Evolutionary conservation across 495 filamentous ascomycete species (phyloP), one percentile per base, ranked within the genome.

Genomic region (Cetradonia linearis): DNA sequence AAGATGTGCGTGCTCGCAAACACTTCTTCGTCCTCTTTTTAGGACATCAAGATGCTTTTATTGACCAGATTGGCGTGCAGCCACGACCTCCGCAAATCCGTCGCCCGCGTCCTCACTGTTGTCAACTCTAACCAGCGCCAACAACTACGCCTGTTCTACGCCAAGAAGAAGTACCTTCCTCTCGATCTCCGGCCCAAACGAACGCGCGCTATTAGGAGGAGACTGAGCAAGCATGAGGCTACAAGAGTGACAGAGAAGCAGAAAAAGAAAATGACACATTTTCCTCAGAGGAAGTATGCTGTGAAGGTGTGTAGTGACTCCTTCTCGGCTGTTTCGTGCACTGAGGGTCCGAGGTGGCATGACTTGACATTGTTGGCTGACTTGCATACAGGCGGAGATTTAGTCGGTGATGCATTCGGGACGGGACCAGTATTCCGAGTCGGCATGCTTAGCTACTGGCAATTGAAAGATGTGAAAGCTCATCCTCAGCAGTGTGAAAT

Each of bases 91-190:
- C 91, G 93, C 81, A 99, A 99, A 85, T 92, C 89, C 60, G 95
- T 99, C 75, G 94, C 93, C 73, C 91, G 91, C 68, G 87, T 96
- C 77, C 84, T 97, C 66, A 99, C 93, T 73, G 84, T 97, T 81
- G 95, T 97, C 86, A 97, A 97, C 83, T 85, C 88, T 76, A 97
- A 92, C 83, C 94, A 97, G 82, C 85, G 93, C 71, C 81, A 89
- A 58, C 93, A 97, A 78, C 88, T 99, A 69, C 92, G 93, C 71
- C 78, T 99, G 66, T 97, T 96, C 86, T 99, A 99, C 84, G 93
- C 95, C 83, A 85, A 83, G 83, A 97, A 96, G 87, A 97, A 96
- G 81, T 96, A 95, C 83, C 78, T 90, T 44, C 91, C 90, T 59
- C 89, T 97, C 69, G 93, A 97, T 75, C 89, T 98, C 78, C 87